These are phyloP conservation scores for Thinopyrum elongatum DNA, from an alignment of 176 grass and related monocot species.

Conservation along the genomic window DNA sequence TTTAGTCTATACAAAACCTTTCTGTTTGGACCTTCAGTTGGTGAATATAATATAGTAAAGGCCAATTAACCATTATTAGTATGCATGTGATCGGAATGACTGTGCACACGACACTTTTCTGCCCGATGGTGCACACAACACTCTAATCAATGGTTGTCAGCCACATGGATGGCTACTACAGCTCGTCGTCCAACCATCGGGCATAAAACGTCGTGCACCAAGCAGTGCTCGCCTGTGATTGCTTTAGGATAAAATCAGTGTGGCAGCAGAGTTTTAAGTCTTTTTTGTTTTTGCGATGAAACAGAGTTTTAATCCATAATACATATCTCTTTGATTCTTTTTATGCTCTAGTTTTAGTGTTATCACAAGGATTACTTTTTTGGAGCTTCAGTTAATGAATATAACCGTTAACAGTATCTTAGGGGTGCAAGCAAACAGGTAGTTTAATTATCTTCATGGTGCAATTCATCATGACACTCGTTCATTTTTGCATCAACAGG, in stretches of 20 bases:
- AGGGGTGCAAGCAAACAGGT: not conserved
- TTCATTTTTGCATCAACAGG: slow-evolving; percentile 32
- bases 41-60: not conserved
- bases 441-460: not conserved
- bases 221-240: not conserved
- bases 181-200: too few relatives aligned
- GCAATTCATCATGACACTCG: not conserved
- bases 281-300: too few relatives aligned
- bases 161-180: too few relatives aligned
- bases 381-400: not conserved
- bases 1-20: not conserved
- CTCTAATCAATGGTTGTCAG: too few relatives aligned
- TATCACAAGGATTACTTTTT: not conserved
- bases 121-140: too few relatives aligned
- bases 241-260: not conserved
- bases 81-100: not conserved
- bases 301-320: not conserved
- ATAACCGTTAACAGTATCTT: not conserved
- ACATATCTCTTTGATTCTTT: not conserved
- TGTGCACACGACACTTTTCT: too few relatives aligned
- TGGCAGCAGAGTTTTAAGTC: not conserved
- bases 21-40: not conserved
- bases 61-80: not conserved
- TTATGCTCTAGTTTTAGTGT: not conserved
- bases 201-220: too few relatives aligned